Evolutionary conservation across 208 protist genomes (phyloP), one percentile per base, ranked within the genome.

Genomic region (Endotrypanum monterogeii): DNA sequence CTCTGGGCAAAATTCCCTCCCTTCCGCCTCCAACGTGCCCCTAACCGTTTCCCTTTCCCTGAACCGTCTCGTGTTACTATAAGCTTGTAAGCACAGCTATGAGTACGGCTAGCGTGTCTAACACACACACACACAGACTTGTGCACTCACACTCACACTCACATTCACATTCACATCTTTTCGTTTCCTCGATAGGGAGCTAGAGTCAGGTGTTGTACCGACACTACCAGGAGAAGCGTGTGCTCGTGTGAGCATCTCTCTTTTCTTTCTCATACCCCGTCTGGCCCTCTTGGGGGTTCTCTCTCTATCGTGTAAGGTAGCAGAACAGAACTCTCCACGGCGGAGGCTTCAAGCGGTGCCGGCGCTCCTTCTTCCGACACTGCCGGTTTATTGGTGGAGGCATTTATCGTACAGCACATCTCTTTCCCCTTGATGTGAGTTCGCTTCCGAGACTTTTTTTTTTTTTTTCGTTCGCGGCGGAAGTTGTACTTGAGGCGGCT

Each of bases 381-480:
- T n/a, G 7, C 14, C 60, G 18, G 23, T 41, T 25, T 46, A 14
- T 46, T 65, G 23, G 37, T 30, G 37, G 60, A 30, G 20, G 20
- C 32, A 14, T 25, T 44, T 5, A 44, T 14, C 16, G 60, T 30
- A 6, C 23, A 25, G 28, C 60, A 20, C 60, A 30, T 39, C 37
- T 65, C 60, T 65, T n/a, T n/a, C n/a, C n/a, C n/a, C n/a, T n/a
- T 65, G 48, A 3, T 55, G 28, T 20, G n/a, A 30, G 44, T 68
- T 14, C 44, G 25, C 63, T 35, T n/a, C 63, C 28, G 3, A 35
- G n/a, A 7, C 30, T 25, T 4, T 30, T 14, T 18, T 39, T 44
- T 9, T 12, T 35, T 7, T 25, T 23, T 5, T 51, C 20, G 25
- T 54, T 32, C 4, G 44, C 44, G 12, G 12, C 44, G 44, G 12